phyloP scores from a whole-genome alignment of 176 grass and related monocot species.

The Raddia distichophylla region DNA sequence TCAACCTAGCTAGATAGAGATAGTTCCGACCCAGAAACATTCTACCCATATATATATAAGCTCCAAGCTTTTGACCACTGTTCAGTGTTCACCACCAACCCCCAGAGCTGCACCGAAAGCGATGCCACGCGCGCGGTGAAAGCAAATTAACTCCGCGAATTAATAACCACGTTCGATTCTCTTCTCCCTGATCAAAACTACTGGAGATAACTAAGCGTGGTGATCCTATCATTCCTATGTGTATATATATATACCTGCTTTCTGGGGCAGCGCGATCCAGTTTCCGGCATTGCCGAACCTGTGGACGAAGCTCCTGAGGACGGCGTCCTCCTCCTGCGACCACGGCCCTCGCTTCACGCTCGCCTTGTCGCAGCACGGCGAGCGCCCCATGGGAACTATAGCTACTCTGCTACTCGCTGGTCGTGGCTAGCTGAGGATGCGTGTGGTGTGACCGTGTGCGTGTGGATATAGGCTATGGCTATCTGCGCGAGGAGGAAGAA shows the following conservation, averaged over 20 bases:
- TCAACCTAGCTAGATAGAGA: neutral
- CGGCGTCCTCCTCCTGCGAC: conserved; percentile 80
- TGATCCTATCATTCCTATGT: too few species aligned
- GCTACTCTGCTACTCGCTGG: too few species aligned
- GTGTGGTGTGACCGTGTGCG: neutral
- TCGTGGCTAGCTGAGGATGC: neutral
- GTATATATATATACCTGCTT: conserved; percentile 41
- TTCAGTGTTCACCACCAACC: conserved; percentile 9
- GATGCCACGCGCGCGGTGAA: neutral
- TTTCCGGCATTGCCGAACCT: conserved; percentile 64
- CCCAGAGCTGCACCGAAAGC: neutral
- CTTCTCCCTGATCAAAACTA: too few species aligned
- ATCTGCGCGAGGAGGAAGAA: neutral
- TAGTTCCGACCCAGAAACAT: neutral
- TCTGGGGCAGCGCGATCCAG: conserved; percentile 57
- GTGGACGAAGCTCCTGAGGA: conserved; percentile 54
- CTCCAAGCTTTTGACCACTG: conserved; percentile 1
- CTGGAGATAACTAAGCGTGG: too few species aligned
- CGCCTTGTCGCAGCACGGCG: conserved; percentile 86
- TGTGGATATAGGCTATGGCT: neutral
- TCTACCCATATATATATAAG: neutral
- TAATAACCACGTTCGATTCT: too few species aligned
- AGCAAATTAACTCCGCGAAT: neutral
- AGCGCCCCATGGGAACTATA: conserved; percentile 53
- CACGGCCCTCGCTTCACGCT: conserved; percentile 89